These are phyloP conservation scores for Chaetomium cochliodes DNA, from an alignment of 495 filamentous ascomycete species.

Conservation along the genomic window DNA sequence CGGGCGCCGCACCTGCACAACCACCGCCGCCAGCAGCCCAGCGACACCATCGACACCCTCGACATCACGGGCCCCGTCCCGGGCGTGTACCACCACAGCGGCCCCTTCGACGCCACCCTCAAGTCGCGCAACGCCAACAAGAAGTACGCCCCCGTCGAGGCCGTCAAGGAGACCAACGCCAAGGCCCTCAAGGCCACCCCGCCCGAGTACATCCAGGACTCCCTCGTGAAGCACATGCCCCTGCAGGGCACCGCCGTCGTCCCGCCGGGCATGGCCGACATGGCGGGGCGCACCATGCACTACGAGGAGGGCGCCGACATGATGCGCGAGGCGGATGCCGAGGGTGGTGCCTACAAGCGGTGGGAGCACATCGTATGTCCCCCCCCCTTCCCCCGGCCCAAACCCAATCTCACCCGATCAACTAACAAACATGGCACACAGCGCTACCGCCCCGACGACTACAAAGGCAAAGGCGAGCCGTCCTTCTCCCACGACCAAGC, in stretches of 20 bases:
- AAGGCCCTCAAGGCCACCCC: slow-evolving; percentile 85
- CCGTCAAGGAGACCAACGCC: slow-evolving; percentile 67
- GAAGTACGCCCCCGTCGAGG: slow-evolving; percentile 70
- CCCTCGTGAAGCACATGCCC: slow-evolving; percentile 71
- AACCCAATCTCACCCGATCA: too few species aligned
- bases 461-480: slow-evolving; percentile 80
- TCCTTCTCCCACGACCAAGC: slow-evolving; percentile 65
- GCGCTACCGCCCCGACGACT: slow-evolving; percentile 67
- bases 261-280: slow-evolving; percentile 67
- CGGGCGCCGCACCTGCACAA: slow-evolving; percentile 58
- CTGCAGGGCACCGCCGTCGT: slow-evolving; percentile 78
- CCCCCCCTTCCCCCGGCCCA: too few species aligned
- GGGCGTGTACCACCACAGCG: slow-evolving; percentile 80
- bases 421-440: slow-evolving; percentile 30
- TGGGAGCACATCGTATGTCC: slow-evolving; percentile 65
- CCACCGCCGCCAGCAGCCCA: slow-evolving; percentile 57
- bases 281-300: slow-evolving; percentile 64
- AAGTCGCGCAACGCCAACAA: slow-evolving; percentile 65
- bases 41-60: slow-evolving; percentile 79
- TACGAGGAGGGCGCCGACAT: slow-evolving; percentile 87
- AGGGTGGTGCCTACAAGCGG: slow-evolving; percentile 62
- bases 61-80: slow-evolving; percentile 56
- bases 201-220: slow-evolving; percentile 71
- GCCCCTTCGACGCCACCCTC: slow-evolving; percentile 85
- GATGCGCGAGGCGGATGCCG: slow-evolving; percentile 64